phyloP scores from a whole-genome alignment of 208 protist genomes.

The Acanthamoeba healyi region DNA sequence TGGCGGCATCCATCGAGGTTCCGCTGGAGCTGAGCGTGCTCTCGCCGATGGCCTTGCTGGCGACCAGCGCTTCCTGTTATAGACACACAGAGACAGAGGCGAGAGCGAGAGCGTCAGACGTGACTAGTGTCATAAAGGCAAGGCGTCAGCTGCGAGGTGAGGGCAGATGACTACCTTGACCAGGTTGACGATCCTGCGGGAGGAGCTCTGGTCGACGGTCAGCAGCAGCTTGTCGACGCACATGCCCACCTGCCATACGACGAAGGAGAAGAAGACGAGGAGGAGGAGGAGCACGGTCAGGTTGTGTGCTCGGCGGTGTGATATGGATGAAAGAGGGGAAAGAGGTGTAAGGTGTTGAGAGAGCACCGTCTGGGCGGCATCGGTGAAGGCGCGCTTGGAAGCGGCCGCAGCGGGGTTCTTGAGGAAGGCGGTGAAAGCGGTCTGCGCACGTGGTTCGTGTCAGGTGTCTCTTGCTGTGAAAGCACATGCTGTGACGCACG shows the following conservation, averaged over 20 bases:
- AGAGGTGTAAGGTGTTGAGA: background rate
- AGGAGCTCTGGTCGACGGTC: slow-evolving; percentile 46
- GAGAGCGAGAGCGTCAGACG: too few relatives aligned
- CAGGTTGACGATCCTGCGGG: slow-evolving; percentile 10
- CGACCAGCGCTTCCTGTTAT: slow-evolving; percentile 18
- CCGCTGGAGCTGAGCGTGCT: slow-evolving; percentile 29
- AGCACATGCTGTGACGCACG: too few relatives aligned
- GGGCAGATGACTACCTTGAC: slow-evolving; percentile 59
- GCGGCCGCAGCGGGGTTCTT: slow-evolving; percentile 51
- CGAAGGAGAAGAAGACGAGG: too few relatives aligned
- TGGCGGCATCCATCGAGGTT: background rate
- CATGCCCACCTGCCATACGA: background rate
- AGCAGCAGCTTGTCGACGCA: slow-evolving; percentile 41
- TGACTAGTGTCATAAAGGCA: too few relatives aligned
- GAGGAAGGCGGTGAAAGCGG: slow-evolving; percentile 8
- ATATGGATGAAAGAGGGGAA: background rate
- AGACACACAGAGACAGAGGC: background rate
- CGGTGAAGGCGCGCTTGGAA: slow-evolving; percentile 31
- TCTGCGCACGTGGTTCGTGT: background rate
- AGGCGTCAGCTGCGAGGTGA: too few relatives aligned
- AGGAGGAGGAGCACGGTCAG: too few relatives aligned
- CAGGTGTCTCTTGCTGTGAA: background rate
- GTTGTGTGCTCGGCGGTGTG: too few relatives aligned
- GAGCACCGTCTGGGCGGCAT: background rate
- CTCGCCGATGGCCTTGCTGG: slow-evolving; percentile 64